Conservation (phyloP, 2,329 filamentous ascomycete genomes). For the Penicillium rolfsii region DNA sequence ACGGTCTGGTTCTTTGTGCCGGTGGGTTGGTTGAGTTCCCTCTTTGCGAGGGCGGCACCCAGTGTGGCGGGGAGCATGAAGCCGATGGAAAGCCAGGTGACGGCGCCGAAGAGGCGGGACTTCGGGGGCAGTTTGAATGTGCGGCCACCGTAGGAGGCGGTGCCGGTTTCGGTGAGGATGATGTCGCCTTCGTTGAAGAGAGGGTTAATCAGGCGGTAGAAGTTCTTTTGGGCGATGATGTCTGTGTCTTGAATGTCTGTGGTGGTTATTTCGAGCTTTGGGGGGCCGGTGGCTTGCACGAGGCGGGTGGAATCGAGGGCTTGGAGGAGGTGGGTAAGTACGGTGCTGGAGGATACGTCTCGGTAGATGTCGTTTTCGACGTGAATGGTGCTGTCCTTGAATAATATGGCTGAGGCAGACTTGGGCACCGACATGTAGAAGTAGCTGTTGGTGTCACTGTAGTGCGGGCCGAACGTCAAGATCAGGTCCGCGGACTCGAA, state of each 20-base stretch:
- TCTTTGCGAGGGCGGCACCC: conserved; percentile 58
- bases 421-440: conserved; percentile 81
- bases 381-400: conserved; percentile 73
- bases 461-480: conserved; percentile 40
- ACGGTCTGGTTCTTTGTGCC: conserved; percentile 52
- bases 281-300: conserved; percentile 51
- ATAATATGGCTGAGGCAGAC: conserved; percentile 76
- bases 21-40: conserved; percentile 24
- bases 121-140: conserved; percentile 56
- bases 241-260: conserved; percentile 49
- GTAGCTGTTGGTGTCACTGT: conserved; percentile 56
- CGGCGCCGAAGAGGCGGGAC: conserved; percentile 53
- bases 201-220: conserved; percentile 53
- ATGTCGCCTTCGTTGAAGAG: conserved; percentile 59
- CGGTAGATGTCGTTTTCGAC: conserved; percentile 81
- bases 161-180: conserved; percentile 62
- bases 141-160: conserved; percentile 58
- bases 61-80: conserved; percentile 63
- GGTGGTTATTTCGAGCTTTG: conserved; percentile 20
- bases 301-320: conserved; percentile 60
- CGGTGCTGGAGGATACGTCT: conserved; percentile 74
- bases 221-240: conserved; percentile 52
- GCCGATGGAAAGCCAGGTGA: conserved; percentile 64
- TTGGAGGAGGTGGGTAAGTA: conserved; percentile 71
- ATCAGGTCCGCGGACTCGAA: conserved; percentile 48